Evolutionary conservation across 2,329 filamentous ascomycete genomes (phyloP), one percentile per base, ranked within the genome.

Genomic region (Achaetomium macrosporum): DNA sequence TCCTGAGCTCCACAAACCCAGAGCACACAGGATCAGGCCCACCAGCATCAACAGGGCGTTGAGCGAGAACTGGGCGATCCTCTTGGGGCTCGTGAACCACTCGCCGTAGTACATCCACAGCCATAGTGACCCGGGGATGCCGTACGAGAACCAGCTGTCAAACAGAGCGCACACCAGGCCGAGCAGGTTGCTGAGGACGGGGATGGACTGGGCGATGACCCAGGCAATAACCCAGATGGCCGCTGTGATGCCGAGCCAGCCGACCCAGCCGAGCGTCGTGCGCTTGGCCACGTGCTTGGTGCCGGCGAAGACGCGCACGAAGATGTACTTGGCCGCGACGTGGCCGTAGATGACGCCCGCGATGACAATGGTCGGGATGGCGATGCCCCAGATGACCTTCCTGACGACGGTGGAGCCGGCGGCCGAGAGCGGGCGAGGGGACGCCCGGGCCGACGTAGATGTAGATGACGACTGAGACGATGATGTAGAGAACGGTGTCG

Each of bases 321-420:
- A 88, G 53, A 87, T 71, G 60, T 84, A 84, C 63, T 85, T 86
- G 50, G 75, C 75, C 2, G 82, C 82, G 2, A 88, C 79, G 54
- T 84, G 80, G 12, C 79, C 83, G 63, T 86, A 84, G 57, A 89
- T 84, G 7, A 87, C 83, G 49, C 85, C 85, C 0, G 84, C 82
- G 46, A 89, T 80, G 44, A 88, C 72, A 53, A 88, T 88, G 2
- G 83, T 87, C 2, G 84, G 84, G 2, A 85, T 73, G 0, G 85
- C 85, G 54, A 88, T 72, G 20, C 82, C 84, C 68, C 82, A 88
- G 12, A 84, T 83, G 11, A 85, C 70, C 63, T 87, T 87, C 19
- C 78, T 74, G 43, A 88, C 69, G 0, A 76, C 62, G 1, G 65
- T 65, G 0, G 67, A 68, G 3, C 76, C 74, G 8, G 84, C 79